Evolutionary conservation across 176 grass and related monocot species (phyloP), one percentile per base, ranked within the genome.

Genomic region (Alloteropsis semialata): DNA sequence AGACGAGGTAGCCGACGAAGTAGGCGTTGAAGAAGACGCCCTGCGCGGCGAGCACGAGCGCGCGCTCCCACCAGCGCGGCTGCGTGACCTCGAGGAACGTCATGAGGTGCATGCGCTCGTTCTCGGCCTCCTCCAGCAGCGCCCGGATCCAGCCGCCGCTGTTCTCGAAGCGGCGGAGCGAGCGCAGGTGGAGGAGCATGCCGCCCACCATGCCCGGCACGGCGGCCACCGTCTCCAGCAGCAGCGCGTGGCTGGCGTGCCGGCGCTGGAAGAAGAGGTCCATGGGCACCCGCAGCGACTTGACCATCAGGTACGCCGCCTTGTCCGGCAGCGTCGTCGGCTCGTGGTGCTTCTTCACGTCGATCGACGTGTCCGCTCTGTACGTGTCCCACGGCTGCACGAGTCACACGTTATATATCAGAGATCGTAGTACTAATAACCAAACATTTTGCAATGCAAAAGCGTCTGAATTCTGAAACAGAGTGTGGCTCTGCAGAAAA

Each of bases 81-180:
- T 87, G 81, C 76, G 89, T 61, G 62, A 98, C 96, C 91, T 98
- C 96, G 13, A 98, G 72, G 82, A 98, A 92, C 10, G 92, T 98
- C 96, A 98, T 98, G 66, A 98, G 91, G 79, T 98, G 96, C 96
- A 98, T 98, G 27, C 96, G 91, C 92, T 98, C 96, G 86, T 98
- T 98, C 92, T 98, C 96, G 48, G 96, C 96, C 77, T 98, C 96
- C 86, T 98, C 96, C 8, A 95, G 85, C 8, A 98, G 89, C 15
- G 85, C 87, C 1, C 93, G 91, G 84, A 98, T 70, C 96, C 96
- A 98, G 0, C 96, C 93, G 55, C 96, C 96, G 86, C 91, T 98
- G 34, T 95, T 89, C 89, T 98, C 96, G 60, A 98, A 98, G 21
- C 96, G 96, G 5, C 96, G 96, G 6, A 98, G 92, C 16, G 96